Percentiles rank a stretch among this genome's conserved stretches.
These are phyloP conservation scores for Cytospora piceicola DNA, from an alignment of 2,329 filamentous ascomycete species.

Conservation along the genomic window DNA sequence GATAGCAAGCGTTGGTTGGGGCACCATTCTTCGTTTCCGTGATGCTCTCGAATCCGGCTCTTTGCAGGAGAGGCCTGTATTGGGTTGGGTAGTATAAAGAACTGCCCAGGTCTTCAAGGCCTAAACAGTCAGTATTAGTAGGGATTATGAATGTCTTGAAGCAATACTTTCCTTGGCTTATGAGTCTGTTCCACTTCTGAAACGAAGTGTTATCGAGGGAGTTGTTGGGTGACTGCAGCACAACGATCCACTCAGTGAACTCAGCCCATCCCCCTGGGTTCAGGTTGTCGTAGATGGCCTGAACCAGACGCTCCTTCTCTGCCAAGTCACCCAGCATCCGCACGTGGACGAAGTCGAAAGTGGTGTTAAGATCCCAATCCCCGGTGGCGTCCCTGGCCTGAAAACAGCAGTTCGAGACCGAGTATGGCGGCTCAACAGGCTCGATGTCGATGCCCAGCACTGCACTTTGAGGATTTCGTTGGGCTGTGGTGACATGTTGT, in stretches of 20 bases:
- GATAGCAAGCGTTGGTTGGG: slow-evolving; percentile 38
- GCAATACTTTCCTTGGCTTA: slow-evolving; percentile 35
- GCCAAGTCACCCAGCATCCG: slow-evolving; percentile 40
- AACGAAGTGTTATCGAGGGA: slow-evolving; percentile 40
- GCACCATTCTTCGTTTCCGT: slow-evolving; percentile 37
- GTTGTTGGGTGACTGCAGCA: slow-evolving; percentile 40
- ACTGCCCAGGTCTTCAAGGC: slow-evolving; percentile 38
- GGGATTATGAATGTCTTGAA: slow-evolving; percentile 11
- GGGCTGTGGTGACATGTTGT: slow-evolving; percentile 29
- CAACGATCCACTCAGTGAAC: slow-evolving; percentile 42
- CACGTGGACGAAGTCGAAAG: slow-evolving; percentile 41
- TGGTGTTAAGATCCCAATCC: slow-evolving; percentile 36
- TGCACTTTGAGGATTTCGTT: slow-evolving; percentile 35
- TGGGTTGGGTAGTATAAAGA: slow-evolving; percentile 38
- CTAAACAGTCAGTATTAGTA: slow-evolving; percentile 29
- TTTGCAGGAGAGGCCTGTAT: slow-evolving; percentile 35
- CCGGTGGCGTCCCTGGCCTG: slow-evolving; percentile 36
- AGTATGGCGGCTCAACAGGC: slow-evolving; percentile 36
- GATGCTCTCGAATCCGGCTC: slow-evolving; percentile 36
- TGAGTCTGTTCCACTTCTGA: slow-evolving; percentile 38
- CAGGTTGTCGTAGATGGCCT: slow-evolving; percentile 40
- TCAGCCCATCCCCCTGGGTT: slow-evolving; percentile 42
- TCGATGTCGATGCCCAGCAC: slow-evolving; percentile 41
- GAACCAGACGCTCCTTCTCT: slow-evolving; percentile 36
- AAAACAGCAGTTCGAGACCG: slow-evolving; percentile 39